Conservation (phyloP, 2,329 filamentous ascomycete genomes). For the Microcyclosporella mali region DNA sequence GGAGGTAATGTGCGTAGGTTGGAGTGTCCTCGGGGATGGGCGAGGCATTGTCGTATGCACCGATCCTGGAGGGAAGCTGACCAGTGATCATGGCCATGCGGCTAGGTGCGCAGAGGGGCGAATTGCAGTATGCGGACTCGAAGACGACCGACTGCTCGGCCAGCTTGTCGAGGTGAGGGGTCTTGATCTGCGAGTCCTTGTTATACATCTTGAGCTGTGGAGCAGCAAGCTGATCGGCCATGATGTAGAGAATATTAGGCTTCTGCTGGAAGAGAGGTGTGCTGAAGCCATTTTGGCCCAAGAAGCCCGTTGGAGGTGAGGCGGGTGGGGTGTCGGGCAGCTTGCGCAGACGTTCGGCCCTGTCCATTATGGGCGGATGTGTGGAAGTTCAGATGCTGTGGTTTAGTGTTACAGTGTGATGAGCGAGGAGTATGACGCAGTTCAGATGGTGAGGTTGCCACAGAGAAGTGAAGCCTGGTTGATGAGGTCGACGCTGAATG, state of each 20-base stretch:
- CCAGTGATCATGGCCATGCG: slow-evolving; percentile 93
- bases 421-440: neutral
- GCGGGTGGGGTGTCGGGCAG: slow-evolving; percentile 32
- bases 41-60: slow-evolving; percentile 84
- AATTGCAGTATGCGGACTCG: slow-evolving; percentile 89
- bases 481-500: neutral
- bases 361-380: slow-evolving; percentile 8
- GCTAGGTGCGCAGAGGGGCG: slow-evolving; percentile 84
- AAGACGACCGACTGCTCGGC: slow-evolving; percentile 81
- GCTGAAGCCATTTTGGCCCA: slow-evolving; percentile 36
- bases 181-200: slow-evolving; percentile 80
- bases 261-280: slow-evolving; percentile 38
- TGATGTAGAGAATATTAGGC: slow-evolving; percentile 85
- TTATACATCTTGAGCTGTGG: slow-evolving; percentile 91
- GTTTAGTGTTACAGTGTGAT: neutral
- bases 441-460: neutral
- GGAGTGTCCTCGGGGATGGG: slow-evolving; percentile 78
- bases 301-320: slow-evolving; percentile 33
- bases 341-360: slow-evolving; percentile 27
- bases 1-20: slow-evolving; percentile 88
- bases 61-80: slow-evolving; percentile 84
- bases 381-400: neutral
- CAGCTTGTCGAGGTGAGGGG: slow-evolving; percentile 78
- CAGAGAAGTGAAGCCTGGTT: neutral
- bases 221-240: slow-evolving; percentile 92